phyloP scores from a whole-genome alignment of 495 filamentous ascomycete species.

The Penicillium silybi region DNA sequence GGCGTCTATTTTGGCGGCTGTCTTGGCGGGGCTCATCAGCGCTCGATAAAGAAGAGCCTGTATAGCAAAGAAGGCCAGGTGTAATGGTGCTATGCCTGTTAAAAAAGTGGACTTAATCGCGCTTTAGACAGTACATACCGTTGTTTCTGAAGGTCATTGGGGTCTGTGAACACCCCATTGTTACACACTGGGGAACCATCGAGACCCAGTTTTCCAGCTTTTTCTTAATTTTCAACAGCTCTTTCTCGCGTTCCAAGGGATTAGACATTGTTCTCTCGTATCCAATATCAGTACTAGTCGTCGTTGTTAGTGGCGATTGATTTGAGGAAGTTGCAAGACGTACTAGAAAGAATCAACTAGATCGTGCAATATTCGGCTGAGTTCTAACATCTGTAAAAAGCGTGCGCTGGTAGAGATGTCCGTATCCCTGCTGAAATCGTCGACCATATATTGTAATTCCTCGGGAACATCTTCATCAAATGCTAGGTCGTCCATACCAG shows the following conservation, averaged over 20 bases:
- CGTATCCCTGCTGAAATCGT: background rate
- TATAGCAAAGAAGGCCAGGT: constrained; percentile 13
- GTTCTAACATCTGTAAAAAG: background rate
- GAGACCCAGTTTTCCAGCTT: background rate
- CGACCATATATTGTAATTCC: background rate
- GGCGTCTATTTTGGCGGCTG: constrained; percentile 7
- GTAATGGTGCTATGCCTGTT: background rate
- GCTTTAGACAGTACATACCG: background rate
- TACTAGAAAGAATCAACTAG: constrained; percentile 1
- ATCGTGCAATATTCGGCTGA: background rate
- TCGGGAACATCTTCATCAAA: background rate
- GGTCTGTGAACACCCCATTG: background rate
- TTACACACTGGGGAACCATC: constrained; percentile 1
- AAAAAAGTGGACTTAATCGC: background rate
- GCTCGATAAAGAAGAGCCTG: constrained; percentile 13
- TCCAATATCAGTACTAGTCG: background rate
- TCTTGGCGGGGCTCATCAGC: constrained; percentile 15
- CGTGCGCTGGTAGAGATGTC: constrained; percentile 3
- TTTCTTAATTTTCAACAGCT: constrained; percentile 4
- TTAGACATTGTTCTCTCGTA: background rate
- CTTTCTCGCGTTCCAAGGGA: background rate
- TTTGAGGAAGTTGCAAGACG: background rate
- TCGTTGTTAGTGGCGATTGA: background rate
- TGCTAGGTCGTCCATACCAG: background rate
- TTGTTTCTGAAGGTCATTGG: background rate